phyloP scores from a whole-genome alignment of 495 filamentous ascomycete genomes.

The Aspergillus kassunensis region DNA sequence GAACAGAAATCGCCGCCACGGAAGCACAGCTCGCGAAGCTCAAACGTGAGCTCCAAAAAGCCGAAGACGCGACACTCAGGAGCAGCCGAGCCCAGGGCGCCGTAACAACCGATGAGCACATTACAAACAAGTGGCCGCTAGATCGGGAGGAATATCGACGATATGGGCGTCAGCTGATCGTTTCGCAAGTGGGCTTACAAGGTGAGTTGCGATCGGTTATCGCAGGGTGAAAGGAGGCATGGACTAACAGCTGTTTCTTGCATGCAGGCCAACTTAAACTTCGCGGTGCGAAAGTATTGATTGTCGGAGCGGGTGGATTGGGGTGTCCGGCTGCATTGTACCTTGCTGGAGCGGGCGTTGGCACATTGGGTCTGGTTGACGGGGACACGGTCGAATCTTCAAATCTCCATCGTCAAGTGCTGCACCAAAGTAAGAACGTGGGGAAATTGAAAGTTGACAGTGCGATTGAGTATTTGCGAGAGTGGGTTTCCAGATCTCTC shows the following conservation, averaged over 20 bases:
- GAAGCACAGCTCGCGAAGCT: constrained; percentile 35
- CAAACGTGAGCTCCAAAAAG: constrained; percentile 34
- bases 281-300: constrained; percentile 63
- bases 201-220: constrained; percentile 39
- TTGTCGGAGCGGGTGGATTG: constrained; percentile 89
- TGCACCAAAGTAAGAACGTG: constrained; percentile 66
- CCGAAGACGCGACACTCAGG: constrained; percentile 27
- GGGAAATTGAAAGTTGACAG: constrained; percentile 81
- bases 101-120: not conserved
- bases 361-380: constrained; percentile 79
- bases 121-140: constrained; percentile 55
- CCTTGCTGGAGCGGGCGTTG: constrained; percentile 81
- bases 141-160: constrained; percentile 66
- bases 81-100: constrained; percentile 8
- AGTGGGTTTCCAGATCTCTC: constrained; percentile 40
- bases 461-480: constrained; percentile 60
- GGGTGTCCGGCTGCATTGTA: constrained; percentile 91
- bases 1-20: constrained; percentile 37
- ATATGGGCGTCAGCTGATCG: constrained; percentile 90
- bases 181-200: constrained; percentile 76
- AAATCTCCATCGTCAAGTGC: constrained; percentile 90
- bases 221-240: not conserved
- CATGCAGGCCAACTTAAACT: constrained; percentile 71
- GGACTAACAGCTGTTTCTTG: constrained; percentile 8
- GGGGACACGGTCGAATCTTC: constrained; percentile 83